Evolutionary conservation across 192 early-diverging fungal genomes (phyloP).

Genomic region (Coemansia sp.): DNA sequence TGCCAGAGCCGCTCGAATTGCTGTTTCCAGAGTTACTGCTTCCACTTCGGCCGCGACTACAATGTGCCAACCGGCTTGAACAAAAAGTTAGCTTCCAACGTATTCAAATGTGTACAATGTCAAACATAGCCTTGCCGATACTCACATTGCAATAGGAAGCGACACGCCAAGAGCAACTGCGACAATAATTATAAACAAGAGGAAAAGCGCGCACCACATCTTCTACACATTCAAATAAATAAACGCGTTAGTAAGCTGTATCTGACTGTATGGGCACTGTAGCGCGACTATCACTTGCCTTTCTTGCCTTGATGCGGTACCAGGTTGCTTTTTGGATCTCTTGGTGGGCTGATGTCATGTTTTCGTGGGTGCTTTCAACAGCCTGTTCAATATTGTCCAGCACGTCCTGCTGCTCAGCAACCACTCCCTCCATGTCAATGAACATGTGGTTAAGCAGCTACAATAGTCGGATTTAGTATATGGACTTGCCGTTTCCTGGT

Average conservation of each 20-base stretch:
- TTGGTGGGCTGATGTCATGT: constrained; percentile 14
- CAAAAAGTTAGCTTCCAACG: not conserved
- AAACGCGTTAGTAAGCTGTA: not conserved
- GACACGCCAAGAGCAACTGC: constrained; percentile 35
- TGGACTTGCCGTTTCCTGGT: not conserved
- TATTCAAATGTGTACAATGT: not conserved
- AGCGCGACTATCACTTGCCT: constrained; percentile 10
- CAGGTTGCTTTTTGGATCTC: constrained; percentile 33
- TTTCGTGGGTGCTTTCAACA: constrained; percentile 32
- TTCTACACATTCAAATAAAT: constrained; percentile 22
- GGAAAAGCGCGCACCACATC: constrained; percentile 36
- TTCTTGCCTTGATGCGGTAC: constrained; percentile 38
- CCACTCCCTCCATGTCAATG: constrained; percentile 32
- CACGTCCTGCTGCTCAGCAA: constrained; percentile 45
- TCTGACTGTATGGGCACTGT: not conserved
- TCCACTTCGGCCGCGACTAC: constrained; percentile 3
- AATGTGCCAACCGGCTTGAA: not conserved
- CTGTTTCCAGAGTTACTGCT: not conserved
- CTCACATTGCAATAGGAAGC: constrained; percentile 47
- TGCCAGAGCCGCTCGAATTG: not conserved
- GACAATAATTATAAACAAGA: constrained; percentile 27
- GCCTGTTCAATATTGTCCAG: constrained; percentile 48
- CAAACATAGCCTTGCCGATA: not conserved
- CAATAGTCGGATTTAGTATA: no score
- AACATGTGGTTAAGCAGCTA: constrained; percentile 50